Evolutionary conservation across 2,329 filamentous ascomycete species (phyloP), one percentile per base, ranked within the genome.

Genomic region (Fusarium dlaminii): DNA sequence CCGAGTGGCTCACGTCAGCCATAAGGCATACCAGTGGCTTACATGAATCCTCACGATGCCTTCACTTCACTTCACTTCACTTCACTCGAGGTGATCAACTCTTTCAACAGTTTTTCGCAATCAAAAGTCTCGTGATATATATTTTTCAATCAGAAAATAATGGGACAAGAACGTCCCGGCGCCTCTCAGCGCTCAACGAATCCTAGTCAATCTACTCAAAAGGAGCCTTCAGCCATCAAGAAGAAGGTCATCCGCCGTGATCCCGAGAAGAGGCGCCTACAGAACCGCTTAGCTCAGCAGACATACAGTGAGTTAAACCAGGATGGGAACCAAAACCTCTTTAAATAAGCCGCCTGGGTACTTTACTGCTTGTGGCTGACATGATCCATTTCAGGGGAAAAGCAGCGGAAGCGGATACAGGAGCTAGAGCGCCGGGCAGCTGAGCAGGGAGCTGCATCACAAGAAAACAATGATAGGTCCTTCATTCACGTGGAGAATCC

Each of bases 271-370:
- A 66, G 79, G 54, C 72, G 77, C 5, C 36, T 75, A 56, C 79
- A 80, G 57, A 80, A 80, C 34, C 79, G 77, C 22, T 60, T 73
- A 54, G 78, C 79, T 8, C 79, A 95, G 83, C 91, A 95, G 75
- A 82, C 84, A 11, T 83, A 80, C 62, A 83, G 86, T 86, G 71
- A 80, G 84, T 82, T 22, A 32, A 17, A 4, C 7, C 11, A 59
- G 22, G 17, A 8, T 11, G 20, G n/a, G 27, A 34, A 15, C 9
- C 18, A 20, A 6, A 10, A 27, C 15, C 17, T 18, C 24, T 27
- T 64, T 62, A 40, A 74, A 56, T 45, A 62, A 30, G 42, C 42
- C 36, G 49, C 36, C 30, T 34, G 22, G 39, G 20, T 17, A 22
- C 36, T 48, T n/a, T 40, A 24, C 36, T 37, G 36, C 43, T 36